Base-by-base conservation (phyloP, 306 rosid species). In the Prunus mume region DNA sequence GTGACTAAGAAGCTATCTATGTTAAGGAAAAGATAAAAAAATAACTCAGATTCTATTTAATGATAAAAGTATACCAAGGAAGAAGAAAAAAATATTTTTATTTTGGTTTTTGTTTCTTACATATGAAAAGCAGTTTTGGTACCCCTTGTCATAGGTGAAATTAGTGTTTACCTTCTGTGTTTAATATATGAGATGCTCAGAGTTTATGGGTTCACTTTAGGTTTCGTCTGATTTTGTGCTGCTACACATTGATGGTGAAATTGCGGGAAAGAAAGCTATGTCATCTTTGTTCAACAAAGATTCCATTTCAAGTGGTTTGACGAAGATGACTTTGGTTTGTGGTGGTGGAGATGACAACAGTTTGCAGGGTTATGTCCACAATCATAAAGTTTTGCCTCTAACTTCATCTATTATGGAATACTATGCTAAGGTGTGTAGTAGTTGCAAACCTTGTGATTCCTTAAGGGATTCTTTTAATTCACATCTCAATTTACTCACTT, bases 231-330 rank as follows among this genome's bases (percentile, higher is more conserved):
- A 80, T 77, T 68, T 75, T 74, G 69, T 88, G 54, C 86, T 86
- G 84, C 92, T 94, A 77, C 89, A 83, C 73, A 84, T 91, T 79
- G 89, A 94, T 78, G 96, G 96, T 65, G 88, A 88, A 71, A 57
- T 81, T 86, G 82, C 77, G 12, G 92, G 90, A 79, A 83, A 85
- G 64, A 85, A 67, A 81, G 45, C 85, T 75, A 19, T 83, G 43
- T 80, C 88, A 75, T 72, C 89, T 76, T 74, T 74, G 71, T 62
- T 68, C 14, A 62, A 76, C 60, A 79, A 74, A 76, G 88, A 85
- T 62, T 76, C 80, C 50, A 3, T 28, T 82, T 76, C 88, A 69
- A 71, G 77, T 66, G 47, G 77, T 71, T 68, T 71, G 50, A 76
- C 82, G 64, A 89, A 79, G 60, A 74, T 90, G 56, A 73, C 83